Base-by-base conservation (phyloP, 768 basidiomycete genomes). In the Daedaleopsis nitida region DNA sequence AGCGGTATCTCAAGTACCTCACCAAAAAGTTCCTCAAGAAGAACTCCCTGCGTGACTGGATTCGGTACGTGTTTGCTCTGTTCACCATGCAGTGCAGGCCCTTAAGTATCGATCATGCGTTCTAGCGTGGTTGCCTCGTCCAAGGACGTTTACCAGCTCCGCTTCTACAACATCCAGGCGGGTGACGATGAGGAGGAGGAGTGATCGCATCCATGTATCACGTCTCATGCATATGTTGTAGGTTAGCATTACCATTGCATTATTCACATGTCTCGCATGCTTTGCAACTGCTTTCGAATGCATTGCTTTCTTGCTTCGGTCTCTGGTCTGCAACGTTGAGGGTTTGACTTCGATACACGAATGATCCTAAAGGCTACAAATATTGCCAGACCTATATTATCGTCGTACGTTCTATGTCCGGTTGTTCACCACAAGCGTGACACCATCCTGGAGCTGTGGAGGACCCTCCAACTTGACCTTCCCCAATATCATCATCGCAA, bases 11-110 rank as follows among this genome's bases (percentile, higher is more conserved):
- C 75, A 98, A 98, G 79, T 99, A 98, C 80, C 83, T 98, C 63
- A 98, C 96, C 65, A 98, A 98, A 85, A 96, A 96, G 82, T 96
- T 94, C 85, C 84, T 98, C 78, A 98, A 98, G 86, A 97, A 97
- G 86, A 95, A 96, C 80, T 79, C 83, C 48, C 84, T 97, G 69
- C 89, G 95, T 67, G 96, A 98, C 80, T 98, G 94, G 92, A 94
- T 98, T 75, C 95, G 94, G 86, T 88, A 65, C 52, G 80, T 66
- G 35, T 10, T 11, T 21, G 35, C 6, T 32, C 27, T 32, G 7
- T 7, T 32, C 4, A 32, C 3, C 7, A 32, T 7, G 7, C 27
- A 32, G 27, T 32, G 27, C 8, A 42, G 35, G 56, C 47, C 59
- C 57, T 54, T 35, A 66, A 57, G 49, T 34, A 52, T 19, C 3